Evolutionary conservation across 148 eudicot genomes (phyloP), one percentile per base, ranked within the genome.

Genomic region (Oxyria digyna): DNA sequence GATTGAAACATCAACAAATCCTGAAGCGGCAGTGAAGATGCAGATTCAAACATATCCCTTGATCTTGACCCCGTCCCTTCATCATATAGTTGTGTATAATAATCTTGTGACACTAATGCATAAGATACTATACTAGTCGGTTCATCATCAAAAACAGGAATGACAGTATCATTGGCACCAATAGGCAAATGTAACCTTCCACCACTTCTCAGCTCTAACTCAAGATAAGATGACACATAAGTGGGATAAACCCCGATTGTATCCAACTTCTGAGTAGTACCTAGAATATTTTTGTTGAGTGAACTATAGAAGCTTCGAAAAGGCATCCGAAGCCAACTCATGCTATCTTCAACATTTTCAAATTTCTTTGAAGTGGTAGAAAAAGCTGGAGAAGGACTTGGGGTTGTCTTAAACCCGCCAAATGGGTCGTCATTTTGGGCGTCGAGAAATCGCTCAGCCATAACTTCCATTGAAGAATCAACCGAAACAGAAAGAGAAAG

Each of bases 261-360:
- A 73, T 85, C 91, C 21, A 91, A 68, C 78, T 87, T 95, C 79
- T 88, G 87, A 67, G 79, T 72, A 65, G 72, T 81, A 33, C 83
- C 85, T n/a, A 76, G 68, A 50, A 85, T 74, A 71, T 81, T 91
- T 71, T 85, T 94, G 72, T 85, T 91, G 35, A 80, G 64, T 8
- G 93, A 84, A 37, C 83, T 83, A 66, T 91, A 95, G 74, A 85
- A 88, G 72, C 80, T 87, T 23, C 84, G 49, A 68, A 91, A 91
- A 7, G 99, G 83, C 83, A 85, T 80, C 23, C 91, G 85, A 74
- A 91, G 76, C 99, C 97, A 88, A 83, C 85, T 81, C 48, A 74
- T 65, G 50, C 79, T 41, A 41, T 85, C 96, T 73, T 91, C 99
- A 23, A 69, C 52, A 73, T 29, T 43, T 23, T 82, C 87, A 48